Base-by-base conservation (phyloP, 1,284 basidiomycete genomes). In the Heterobasidion occidentale region DNA sequence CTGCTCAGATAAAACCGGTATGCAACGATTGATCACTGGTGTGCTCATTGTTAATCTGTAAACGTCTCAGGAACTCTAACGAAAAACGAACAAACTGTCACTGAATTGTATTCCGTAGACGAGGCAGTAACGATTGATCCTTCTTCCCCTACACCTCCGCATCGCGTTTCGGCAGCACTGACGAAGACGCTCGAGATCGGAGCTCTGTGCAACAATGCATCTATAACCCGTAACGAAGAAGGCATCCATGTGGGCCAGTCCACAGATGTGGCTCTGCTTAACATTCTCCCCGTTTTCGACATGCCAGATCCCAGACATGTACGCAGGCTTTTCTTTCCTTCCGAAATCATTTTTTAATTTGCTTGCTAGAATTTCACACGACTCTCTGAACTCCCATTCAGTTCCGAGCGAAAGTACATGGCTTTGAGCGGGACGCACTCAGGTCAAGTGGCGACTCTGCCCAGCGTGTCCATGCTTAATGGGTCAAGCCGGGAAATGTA, bases 1-100 rank as follows among this genome's bases (percentile, higher is more conserved):
- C 58, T 98, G 96, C 68, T 94, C 93, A 1, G 96, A 99, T 73
- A 99, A 99, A 75, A 98, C 96, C 46, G 94, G 92, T 79, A 57
- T 45, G 68, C 33, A 46, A 38, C 62, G 53, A n/a, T 20, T 44
- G 36, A 11, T 20, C 47, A 49, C 19, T 2, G 14, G 8, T 20
- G 52, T 42, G 36, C 51, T 2, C 3, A 19, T 27, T 12, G 11
- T 38, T 48, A 7, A 38, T 52, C 19, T 38, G 20, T 27, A 17
- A 46, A 17, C 42, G 20, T 35, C 51, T 51, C 60, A 92, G 92
- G 93, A n/a, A 99, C 95, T 1, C 72, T 98, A 54, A 99, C 96
- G 0, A 92, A 88, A 68, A 98, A 98, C 70, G 91, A 97, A 64
- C 94, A 97, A 78, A 96, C 94, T 0, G 92, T 98, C 11, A 91